phyloP scores from a whole-genome alignment of 306 rosid genomes.

The Comarum palustre region DNA sequence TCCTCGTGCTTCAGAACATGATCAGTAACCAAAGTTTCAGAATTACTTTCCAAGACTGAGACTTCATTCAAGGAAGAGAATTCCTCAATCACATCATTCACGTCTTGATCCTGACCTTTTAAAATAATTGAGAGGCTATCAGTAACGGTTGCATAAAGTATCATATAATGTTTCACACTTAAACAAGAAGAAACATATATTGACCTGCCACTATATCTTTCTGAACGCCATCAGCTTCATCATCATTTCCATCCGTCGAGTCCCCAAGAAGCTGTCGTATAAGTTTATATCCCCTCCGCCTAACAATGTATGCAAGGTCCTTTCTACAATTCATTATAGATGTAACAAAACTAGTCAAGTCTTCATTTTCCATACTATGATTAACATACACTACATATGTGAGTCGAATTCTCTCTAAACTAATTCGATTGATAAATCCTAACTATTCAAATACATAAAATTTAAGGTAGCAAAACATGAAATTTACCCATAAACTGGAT shows the following conservation, averaged over 20 bases:
- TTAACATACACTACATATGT: neutral
- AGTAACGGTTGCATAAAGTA: slow-evolving; percentile 29
- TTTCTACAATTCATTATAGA: slow-evolving; percentile 38
- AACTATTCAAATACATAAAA: neutral
- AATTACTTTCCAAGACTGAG: slow-evolving; percentile 28
- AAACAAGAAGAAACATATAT: slow-evolving; percentile 25
- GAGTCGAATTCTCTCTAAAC: neutral
- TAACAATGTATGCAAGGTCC: slow-evolving; percentile 81
- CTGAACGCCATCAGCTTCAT: slow-evolving; percentile 25
- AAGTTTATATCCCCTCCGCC: slow-evolving; percentile 85
- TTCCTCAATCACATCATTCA: slow-evolving; percentile 28
- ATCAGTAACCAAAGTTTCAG: slow-evolving; percentile 31
- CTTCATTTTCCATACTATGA: neutral
- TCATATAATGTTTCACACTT: slow-evolving; percentile 10
- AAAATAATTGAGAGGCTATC: slow-evolving; percentile 37
- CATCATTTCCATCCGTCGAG: slow-evolving; percentile 27
- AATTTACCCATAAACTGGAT: neutral
- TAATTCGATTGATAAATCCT: neutral
- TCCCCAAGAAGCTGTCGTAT: slow-evolving; percentile 57
- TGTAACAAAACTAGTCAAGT: neutral
- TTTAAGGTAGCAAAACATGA: neutral
- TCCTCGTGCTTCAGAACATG: slow-evolving; percentile 16
- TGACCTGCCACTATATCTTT: slow-evolving; percentile 47
- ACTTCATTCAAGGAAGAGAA: slow-evolving; percentile 25
- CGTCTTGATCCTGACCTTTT: slow-evolving; percentile 72